Conservation (phyloP, 768 basidiomycete genomes). For the Psilocybe cubensis region DNA sequence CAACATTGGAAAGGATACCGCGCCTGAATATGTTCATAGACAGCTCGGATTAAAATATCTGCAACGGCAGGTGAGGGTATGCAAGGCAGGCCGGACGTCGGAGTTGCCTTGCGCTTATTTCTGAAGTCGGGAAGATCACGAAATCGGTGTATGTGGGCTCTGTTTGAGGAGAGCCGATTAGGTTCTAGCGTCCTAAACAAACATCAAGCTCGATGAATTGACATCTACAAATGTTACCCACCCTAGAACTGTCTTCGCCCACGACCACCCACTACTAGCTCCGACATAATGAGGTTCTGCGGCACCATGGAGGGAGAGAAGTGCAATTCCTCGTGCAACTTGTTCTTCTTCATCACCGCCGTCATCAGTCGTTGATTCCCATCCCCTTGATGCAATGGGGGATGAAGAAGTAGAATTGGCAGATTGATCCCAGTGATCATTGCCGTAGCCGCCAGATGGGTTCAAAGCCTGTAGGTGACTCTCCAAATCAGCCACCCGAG, state of each 20-base stretch:
- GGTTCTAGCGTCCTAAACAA: slow-evolving; percentile 1
- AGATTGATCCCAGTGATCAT: slow-evolving; percentile 11
- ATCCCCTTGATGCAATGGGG: background rate
- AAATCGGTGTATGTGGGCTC: background rate
- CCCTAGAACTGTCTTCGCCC: slow-evolving; percentile 10
- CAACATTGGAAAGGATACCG: slow-evolving; percentile 12
- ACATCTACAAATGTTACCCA: background rate
- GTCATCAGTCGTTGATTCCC: slow-evolving; percentile 10
- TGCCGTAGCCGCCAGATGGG: slow-evolving; percentile 5
- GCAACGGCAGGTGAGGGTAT: slow-evolving; percentile 3
- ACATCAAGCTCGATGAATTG: background rate
- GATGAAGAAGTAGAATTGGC: slow-evolving; percentile 1
- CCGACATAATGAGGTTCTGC: slow-evolving; percentile 11
- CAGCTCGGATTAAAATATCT: slow-evolving; percentile 3
- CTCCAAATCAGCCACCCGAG: slow-evolving; percentile 10
- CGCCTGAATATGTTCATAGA: slow-evolving; percentile 11
- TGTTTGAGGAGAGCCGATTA: background rate
- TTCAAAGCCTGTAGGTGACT: slow-evolving; percentile 5
- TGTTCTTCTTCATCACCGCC: slow-evolving; percentile 7
- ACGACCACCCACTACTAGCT: slow-evolving; percentile 12
- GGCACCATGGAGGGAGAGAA: slow-evolving; percentile 6
- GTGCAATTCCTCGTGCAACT: slow-evolving; percentile 8
- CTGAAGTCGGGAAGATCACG: slow-evolving; percentile 3
- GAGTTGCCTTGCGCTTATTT: slow-evolving; percentile 1
- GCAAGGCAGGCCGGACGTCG: background rate